Evolutionary conservation across 371 early-diverging fungal genomes (phyloP), one percentile per base, ranked within the genome.

Genomic region (Parasitella parasitica): DNA sequence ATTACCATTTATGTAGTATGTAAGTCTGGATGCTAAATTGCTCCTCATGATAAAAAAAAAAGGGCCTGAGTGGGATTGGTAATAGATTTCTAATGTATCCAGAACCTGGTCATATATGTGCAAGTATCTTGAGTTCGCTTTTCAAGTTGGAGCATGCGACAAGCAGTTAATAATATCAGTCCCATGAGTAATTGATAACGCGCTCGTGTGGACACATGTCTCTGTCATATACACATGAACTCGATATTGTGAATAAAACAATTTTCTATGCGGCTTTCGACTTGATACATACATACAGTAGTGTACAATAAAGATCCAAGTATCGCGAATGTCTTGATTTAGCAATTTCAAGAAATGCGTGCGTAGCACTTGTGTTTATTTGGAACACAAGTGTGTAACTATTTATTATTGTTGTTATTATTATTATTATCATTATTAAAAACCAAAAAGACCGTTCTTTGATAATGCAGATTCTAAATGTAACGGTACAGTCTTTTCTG

Each of bases 381-480:
- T 46, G 5, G 26, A 54, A 37, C 37, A 37, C 56, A 55, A 41
- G 56, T 55, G 56, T 55, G 56, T 39, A 55, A 55, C 56, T 30
- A 24, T 11, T 50, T 50, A 28, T 26, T n/a, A n/a, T n/a, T n/a
- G n/a, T n/a, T n/a, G n/a, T n/a, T n/a, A n/a, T n/a, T n/a, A n/a
- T n/a, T n/a, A n/a, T n/a, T n/a, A n/a, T n/a, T n/a, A n/a, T n/a
- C n/a, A n/a, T n/a, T n/a, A 16, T 46, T 57, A 70, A 24, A 65
- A 57, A 13, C 59, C 69, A 69, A 72, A 78, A 37, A 80, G 66
- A 1, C 80, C 80, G 52, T 76, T 77, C 50, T 63, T 68, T 3
- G 72, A 61, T 43, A 80, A 59, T 8, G 71, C 72, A 38, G 67
- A 70, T 56, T 77, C 76, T 34, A 80, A 57, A 51, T 77, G 74